Percentiles rank a stretch among this genome's conserved stretches.
Evolutionary conservation across 768 basidiomycete genomes (phyloP).

Genomic region (Lactarius pseudohatsudake): DNA sequence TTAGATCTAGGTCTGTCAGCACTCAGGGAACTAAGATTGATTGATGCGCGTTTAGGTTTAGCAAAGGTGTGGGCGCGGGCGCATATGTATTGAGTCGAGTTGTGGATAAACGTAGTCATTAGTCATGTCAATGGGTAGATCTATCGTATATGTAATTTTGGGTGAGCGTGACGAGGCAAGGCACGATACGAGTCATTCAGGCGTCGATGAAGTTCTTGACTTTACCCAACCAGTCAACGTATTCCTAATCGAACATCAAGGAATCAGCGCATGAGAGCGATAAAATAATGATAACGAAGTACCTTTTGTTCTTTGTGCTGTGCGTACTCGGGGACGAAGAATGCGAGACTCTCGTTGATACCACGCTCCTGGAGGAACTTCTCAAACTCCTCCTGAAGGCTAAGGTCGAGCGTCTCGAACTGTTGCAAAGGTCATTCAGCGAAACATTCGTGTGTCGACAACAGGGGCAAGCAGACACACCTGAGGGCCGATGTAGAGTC

Average conservation of each 20-base stretch:
- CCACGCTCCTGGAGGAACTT: conserved; percentile 88
- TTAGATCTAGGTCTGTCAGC: neutral
- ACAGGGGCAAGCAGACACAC: conserved; percentile 40
- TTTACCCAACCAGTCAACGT: conserved; percentile 82
- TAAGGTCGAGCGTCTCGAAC: conserved; percentile 88
- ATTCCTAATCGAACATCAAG: conserved; percentile 59
- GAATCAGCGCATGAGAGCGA: conserved; percentile 8
- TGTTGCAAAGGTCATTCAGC: conserved; percentile 34
- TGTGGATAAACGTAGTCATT: conserved; percentile 4
- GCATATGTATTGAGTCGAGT: conserved; percentile 20
- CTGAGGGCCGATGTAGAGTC: conserved; percentile 90
- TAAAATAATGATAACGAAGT: neutral
- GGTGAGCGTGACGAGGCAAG: neutral
- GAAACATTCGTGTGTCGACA: neutral
- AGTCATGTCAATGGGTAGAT: conserved; percentile 5
- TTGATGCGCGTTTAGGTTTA: neutral
- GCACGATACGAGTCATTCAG: conserved; percentile 31
- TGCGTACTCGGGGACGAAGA: conserved; percentile 87
- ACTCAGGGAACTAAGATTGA: neutral
- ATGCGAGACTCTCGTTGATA: conserved; percentile 75
- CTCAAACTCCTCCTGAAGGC: conserved; percentile 90
- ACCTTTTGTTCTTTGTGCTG: conserved; percentile 94
- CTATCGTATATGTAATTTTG: conserved; percentile 24
- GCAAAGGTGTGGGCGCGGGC: neutral
- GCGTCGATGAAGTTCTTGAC: conserved; percentile 82